Conservation (phyloP, 2,329 filamentous ascomycete genomes). For the Ceratocystis harringtonii region DNA sequence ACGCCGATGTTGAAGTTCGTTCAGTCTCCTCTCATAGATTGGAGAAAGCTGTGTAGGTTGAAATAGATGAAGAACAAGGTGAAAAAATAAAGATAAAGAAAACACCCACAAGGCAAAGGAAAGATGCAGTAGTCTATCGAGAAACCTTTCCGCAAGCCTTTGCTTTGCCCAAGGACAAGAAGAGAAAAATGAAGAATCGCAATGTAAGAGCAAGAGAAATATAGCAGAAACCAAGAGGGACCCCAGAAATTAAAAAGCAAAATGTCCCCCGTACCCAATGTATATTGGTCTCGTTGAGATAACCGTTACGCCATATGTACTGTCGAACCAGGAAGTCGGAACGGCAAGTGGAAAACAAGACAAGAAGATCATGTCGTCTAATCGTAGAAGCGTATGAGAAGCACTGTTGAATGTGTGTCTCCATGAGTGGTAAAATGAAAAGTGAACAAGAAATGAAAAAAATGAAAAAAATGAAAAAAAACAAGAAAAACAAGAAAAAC, state of each 20-base stretch:
- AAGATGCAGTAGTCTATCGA: not conserved
- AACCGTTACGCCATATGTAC: conserved; percentile 29
- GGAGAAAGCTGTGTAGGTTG: conserved; percentile 11
- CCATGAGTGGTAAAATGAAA: conserved; percentile 17
- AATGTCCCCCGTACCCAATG: conserved; percentile 3
- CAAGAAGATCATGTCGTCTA: conserved; percentile 27
- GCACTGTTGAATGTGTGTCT: conserved; percentile 31
- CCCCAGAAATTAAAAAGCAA: conserved; percentile 14
- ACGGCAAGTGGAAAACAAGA: conserved; percentile 25
- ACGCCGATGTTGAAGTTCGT: conserved; percentile 34
- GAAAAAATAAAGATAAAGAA: conserved; percentile 3
- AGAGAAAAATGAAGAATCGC: conserved; percentile 20
- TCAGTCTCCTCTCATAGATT: conserved; percentile 26
- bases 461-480: conserved; percentile 7
- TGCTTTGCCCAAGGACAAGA: conserved; percentile 19
- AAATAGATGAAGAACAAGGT: not conserved
- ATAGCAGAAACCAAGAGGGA: conserved; percentile 12
- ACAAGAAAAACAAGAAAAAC: not conserved
- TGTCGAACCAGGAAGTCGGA: not conserved
- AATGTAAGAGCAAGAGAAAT: conserved; percentile 22
- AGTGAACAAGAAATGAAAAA: conserved; percentile 12
- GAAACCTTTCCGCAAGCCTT: not conserved
- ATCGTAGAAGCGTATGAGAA: conserved; percentile 22
- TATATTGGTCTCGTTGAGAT: conserved; percentile 30
- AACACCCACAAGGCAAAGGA: conserved; percentile 6